Percentiles rank a stretch among this genome's conserved stretches.
Evolutionary conservation across 2,329 filamentous ascomycete genomes (phyloP).

Genomic region (Hymenotorrendiella dingleyae): DNA sequence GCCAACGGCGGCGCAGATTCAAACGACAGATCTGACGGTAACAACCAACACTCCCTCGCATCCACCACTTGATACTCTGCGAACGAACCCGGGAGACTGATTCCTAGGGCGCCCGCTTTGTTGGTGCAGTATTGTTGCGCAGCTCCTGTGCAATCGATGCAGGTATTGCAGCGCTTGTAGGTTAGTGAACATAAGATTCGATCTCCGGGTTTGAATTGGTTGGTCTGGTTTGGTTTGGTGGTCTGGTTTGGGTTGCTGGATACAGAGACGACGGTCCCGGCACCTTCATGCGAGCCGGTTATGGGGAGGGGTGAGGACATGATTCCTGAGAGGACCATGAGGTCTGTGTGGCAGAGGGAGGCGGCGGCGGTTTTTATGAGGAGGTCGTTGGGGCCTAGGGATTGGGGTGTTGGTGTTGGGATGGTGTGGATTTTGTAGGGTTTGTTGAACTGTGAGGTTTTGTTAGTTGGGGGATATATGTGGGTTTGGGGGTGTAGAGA

Average conservation of each 20-base stretch:
- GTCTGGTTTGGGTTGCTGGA: too few species aligned
- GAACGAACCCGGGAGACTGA: constrained; percentile 47
- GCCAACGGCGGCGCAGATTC: constrained; percentile 49
- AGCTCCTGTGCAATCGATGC: constrained; percentile 44
- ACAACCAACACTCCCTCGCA: constrained; percentile 36
- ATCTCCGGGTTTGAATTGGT: constrained; percentile 30
- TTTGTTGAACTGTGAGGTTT: constrained; percentile 38
- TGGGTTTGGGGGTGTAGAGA: too few species aligned
- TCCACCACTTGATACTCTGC: constrained; percentile 51
- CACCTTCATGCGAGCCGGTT: constrained; percentile 39
- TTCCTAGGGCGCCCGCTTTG: constrained; percentile 41
- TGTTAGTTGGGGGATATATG: neutral
- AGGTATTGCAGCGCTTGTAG: constrained; percentile 46
- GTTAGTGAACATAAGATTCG: constrained; percentile 49
- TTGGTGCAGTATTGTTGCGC: constrained; percentile 47
- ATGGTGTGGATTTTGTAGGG: constrained; percentile 48
- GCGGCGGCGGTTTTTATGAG: constrained; percentile 54
- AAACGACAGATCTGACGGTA: constrained; percentile 45
- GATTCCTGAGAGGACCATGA: constrained; percentile 46
- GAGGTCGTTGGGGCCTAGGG: constrained; percentile 46
- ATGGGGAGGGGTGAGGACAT: constrained; percentile 44
- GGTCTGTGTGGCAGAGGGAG: constrained; percentile 57
- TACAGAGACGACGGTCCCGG: constrained; percentile 29
- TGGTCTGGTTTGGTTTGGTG: too few species aligned
- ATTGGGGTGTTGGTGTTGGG: constrained; percentile 37